These are phyloP conservation scores for Dysphania ambrosioides DNA, from an alignment of 148 eudicot genomes.

Conservation along the genomic window DNA sequence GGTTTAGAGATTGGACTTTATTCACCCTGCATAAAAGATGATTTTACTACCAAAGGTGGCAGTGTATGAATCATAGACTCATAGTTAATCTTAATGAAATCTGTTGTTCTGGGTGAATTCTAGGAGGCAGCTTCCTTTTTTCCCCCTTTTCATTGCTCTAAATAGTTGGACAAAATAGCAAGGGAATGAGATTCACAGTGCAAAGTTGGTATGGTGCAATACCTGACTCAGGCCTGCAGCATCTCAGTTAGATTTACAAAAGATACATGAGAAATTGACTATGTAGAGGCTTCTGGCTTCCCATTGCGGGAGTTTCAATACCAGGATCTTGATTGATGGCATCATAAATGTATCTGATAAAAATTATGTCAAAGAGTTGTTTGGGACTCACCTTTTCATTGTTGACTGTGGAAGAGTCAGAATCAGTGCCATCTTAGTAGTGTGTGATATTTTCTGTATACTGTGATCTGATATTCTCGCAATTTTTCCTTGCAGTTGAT, in stretches of 20 bases:
- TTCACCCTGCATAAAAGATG: not conserved
- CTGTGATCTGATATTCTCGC: not conserved
- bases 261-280: conserved; percentile 1
- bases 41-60: not conserved
- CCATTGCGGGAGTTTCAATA: not conserved
- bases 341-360: not conserved
- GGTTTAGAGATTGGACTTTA: not conserved
- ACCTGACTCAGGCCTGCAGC: not conserved
- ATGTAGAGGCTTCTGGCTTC: not conserved
- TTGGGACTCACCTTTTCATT: not conserved
- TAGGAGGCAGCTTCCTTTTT: not conserved
- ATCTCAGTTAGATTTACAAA: not conserved
- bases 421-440: not conserved
- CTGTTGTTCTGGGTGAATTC: not conserved
- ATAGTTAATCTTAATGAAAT: not conserved
- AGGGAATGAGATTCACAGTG: not conserved
- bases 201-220: not conserved
- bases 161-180: not conserved
- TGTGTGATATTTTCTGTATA: not conserved
- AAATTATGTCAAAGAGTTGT: not conserved
- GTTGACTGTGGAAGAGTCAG: not conserved
- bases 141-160: not conserved
- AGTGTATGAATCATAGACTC: not conserved
- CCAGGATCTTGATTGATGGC: not conserved
- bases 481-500: conserved; percentile 41